Evolutionary conservation across 1,284 basidiomycete genomes (phyloP).

Genomic region (Anthracocystis walkeri): DNA sequence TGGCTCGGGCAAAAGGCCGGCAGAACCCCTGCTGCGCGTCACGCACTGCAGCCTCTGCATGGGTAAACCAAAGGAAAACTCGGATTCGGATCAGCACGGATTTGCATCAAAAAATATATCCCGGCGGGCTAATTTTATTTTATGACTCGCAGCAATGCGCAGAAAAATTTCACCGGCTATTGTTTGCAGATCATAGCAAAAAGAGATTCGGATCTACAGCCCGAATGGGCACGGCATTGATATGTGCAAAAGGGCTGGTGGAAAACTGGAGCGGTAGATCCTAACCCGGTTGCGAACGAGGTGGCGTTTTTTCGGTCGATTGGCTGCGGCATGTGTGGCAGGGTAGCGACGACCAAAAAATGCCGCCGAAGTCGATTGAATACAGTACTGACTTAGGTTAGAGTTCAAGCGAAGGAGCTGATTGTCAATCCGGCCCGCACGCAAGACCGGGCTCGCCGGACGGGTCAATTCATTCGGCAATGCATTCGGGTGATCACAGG

Average conservation of each 20-base stretch:
- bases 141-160: neutral
- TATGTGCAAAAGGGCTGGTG: too few relatives aligned
- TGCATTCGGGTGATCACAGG: constrained; percentile 1
- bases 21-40: neutral
- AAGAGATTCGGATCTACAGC: too few relatives aligned
- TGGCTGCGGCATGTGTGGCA: too few relatives aligned
- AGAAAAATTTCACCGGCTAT: neutral
- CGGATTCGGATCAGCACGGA: constrained; percentile 8
- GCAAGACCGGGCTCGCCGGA: constrained; percentile 14
- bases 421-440: constrained; percentile 1
- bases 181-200: too few relatives aligned
- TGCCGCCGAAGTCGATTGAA: too few relatives aligned
- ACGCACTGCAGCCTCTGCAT: neutral
- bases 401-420: too few relatives aligned
- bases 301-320: too few relatives aligned
- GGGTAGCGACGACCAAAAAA: too few relatives aligned
- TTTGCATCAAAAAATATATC: constrained; percentile 3
- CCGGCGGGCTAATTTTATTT: neutral
- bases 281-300: too few relatives aligned
- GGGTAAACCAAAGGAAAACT: constrained; percentile 8
- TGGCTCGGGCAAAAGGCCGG: constrained; percentile 9
- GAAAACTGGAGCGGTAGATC: too few relatives aligned
- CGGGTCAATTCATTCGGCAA: constrained; percentile 24
- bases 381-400: too few relatives aligned
- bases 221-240: too few relatives aligned